Conservation (phyloP, 1,284 basidiomycete genomes). For the Naganishia sp. region DNA sequence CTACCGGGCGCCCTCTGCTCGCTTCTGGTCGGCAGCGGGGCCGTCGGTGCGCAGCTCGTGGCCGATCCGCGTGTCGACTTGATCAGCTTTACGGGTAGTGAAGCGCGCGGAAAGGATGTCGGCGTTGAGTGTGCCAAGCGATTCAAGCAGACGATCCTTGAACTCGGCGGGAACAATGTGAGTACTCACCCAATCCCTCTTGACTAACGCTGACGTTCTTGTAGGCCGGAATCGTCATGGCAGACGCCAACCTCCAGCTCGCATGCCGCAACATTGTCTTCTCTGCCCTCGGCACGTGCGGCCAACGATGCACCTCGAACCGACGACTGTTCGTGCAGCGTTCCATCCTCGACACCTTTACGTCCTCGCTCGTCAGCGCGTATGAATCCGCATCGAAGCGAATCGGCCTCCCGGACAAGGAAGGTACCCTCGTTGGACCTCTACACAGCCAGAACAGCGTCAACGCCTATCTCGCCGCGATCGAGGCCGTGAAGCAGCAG, state of each 20-base stretch:
- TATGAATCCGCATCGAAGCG: constrained; percentile 62
- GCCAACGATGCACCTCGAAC: constrained; percentile 92
- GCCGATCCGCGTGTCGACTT: constrained; percentile 72
- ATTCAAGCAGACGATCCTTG: constrained; percentile 82
- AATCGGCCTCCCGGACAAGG: constrained; percentile 78
- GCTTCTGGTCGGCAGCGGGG: constrained; percentile 78
- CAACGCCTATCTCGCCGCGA: constrained; percentile 64
- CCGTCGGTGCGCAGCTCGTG: constrained; percentile 76
- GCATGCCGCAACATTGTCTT: constrained; percentile 82
- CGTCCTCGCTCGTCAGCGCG: constrained; percentile 69
- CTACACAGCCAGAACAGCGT: constrained; percentile 73
- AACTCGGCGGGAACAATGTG: constrained; percentile 92
- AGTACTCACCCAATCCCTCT: not conserved
- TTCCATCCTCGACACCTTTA: constrained; percentile 71
- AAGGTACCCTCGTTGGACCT: constrained; percentile 77
- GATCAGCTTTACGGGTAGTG: constrained; percentile 94
- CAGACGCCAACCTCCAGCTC: constrained; percentile 85
- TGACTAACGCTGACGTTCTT: not conserved
- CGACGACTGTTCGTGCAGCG: constrained; percentile 85
- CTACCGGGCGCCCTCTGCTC: constrained; percentile 79
- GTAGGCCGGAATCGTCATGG: constrained; percentile 75
- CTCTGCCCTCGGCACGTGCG: constrained; percentile 90
- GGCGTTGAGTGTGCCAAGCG: constrained; percentile 74
- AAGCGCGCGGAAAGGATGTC: constrained; percentile 79
- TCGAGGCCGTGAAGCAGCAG: constrained; percentile 65